Evolutionary conservation across 495 filamentous ascomycete genomes (phyloP).

Genomic region (Penicillium argentinense): DNA sequence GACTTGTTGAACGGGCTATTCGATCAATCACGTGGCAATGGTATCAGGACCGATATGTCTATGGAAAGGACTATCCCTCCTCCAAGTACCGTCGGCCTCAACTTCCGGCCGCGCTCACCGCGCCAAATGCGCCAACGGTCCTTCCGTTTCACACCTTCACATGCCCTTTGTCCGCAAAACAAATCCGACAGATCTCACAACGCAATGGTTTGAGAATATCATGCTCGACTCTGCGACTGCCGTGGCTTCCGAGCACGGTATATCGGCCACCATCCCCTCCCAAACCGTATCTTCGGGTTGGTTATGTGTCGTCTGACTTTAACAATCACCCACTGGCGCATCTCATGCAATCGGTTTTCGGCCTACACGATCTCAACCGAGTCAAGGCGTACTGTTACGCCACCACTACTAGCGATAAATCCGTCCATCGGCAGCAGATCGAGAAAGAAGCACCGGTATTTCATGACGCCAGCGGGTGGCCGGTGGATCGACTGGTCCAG

Average conservation of each 20-base stretch:
- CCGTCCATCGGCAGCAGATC: slow-evolving; percentile 89
- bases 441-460: slow-evolving; percentile 93
- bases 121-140: slow-evolving; percentile 91
- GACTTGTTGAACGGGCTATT: slow-evolving; percentile 81
- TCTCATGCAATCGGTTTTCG: slow-evolving; percentile 98
- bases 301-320: slow-evolving; percentile 97
- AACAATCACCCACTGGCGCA: slow-evolving; percentile 98
- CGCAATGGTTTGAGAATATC: slow-evolving; percentile 93
- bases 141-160: slow-evolving; percentile 99
- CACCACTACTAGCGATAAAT: slow-evolving; percentile 91
- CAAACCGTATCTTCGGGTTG: slow-evolving; percentile 78
- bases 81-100: slow-evolving; percentile 71
- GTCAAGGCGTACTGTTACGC: slow-evolving; percentile 94
- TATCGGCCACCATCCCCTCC: slow-evolving; percentile 84
- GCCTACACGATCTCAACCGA: slow-evolving; percentile 71
- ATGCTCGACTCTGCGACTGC: slow-evolving; percentile 76
- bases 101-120: slow-evolving; percentile 70
- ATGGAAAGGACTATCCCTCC: slow-evolving; percentile 53
- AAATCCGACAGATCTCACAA: slow-evolving; percentile 94
- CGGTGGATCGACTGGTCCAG: slow-evolving; percentile 78
- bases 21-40: slow-evolving; percentile 76
- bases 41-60: slow-evolving; percentile 82
- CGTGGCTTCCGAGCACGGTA: slow-evolving; percentile 81
- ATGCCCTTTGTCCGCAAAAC: slow-evolving; percentile 87
- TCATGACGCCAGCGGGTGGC: slow-evolving; percentile 83